phyloP scores from a whole-genome alignment of 495 filamentous ascomycete species.

The Tuber borchii region DNA sequence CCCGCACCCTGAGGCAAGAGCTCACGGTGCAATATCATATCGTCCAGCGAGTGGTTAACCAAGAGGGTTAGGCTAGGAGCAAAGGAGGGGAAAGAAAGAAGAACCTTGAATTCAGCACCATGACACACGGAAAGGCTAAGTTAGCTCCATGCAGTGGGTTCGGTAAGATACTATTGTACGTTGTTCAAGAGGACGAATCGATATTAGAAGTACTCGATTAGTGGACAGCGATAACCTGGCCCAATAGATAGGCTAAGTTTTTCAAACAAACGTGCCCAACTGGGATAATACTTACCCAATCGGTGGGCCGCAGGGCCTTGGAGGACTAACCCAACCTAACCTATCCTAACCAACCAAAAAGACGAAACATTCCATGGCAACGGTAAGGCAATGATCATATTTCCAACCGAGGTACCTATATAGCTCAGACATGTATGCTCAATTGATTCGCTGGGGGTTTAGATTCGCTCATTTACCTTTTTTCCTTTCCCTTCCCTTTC shows the following conservation, averaged over 20 bases:
- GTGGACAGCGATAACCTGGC: background rate
- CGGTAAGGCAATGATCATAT: background rate
- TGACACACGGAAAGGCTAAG: background rate
- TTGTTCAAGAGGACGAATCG: background rate
- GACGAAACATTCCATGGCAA: background rate
- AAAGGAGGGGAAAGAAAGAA: background rate
- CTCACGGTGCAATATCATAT: background rate
- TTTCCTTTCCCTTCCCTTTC: no score
- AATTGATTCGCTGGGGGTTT: background rate
- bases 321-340: background rate
- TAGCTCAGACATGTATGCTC: background rate
- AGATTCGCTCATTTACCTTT: background rate
- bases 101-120: background rate
- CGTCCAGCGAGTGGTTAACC: background rate
- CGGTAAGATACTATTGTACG: background rate
- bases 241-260: background rate
- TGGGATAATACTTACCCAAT: background rate
- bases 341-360: background rate
- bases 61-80: background rate
- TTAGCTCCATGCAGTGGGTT: background rate
- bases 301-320: background rate
- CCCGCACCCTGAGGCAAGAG: background rate
- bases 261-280: background rate
- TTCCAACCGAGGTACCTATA: background rate
- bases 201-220: background rate